phyloP scores from a whole-genome alignment of 441 rosid species.

The Breynia disticha region DNA sequence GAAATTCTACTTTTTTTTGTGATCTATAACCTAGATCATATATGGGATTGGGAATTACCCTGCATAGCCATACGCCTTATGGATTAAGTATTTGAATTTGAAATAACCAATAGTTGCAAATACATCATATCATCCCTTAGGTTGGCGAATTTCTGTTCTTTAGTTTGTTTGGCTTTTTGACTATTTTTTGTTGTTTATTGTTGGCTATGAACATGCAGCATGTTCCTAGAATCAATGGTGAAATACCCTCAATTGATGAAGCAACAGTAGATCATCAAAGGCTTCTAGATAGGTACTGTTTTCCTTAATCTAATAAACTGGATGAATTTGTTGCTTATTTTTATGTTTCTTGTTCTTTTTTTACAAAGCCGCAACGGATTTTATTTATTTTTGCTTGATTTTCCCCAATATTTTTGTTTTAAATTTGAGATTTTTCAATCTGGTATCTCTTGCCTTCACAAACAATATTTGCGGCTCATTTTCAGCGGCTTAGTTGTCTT shows the following conservation, averaged over 20 bases:
- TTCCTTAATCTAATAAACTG: slow-evolving; percentile 1
- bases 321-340: neutral
- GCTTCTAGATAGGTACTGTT: slow-evolving; percentile 16
- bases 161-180: neutral
- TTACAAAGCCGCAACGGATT: neutral
- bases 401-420: no score
- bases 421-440: no score
- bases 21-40: no score
- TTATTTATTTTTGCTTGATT: no score
- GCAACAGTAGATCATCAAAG: slow-evolving; percentile 21
- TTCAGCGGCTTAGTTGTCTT: neutral
- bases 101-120: neutral
- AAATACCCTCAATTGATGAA: slow-evolving; percentile 56
- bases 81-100: neutral
- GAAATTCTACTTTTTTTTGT: no score
- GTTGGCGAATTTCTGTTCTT: neutral
- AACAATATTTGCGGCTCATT: no score
- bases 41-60: no score
- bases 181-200: slow-evolving; percentile 1
- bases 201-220: slow-evolving; percentile 42
- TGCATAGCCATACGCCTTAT: neutral
- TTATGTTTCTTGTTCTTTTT: neutral
- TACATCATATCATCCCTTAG: neutral
- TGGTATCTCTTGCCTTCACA: no score
- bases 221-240: slow-evolving; percentile 59